Evolutionary conservation across 2,329 filamentous ascomycete genomes (phyloP), one percentile per base, ranked within the genome.

Genomic region (Aspergillus sp.): DNA sequence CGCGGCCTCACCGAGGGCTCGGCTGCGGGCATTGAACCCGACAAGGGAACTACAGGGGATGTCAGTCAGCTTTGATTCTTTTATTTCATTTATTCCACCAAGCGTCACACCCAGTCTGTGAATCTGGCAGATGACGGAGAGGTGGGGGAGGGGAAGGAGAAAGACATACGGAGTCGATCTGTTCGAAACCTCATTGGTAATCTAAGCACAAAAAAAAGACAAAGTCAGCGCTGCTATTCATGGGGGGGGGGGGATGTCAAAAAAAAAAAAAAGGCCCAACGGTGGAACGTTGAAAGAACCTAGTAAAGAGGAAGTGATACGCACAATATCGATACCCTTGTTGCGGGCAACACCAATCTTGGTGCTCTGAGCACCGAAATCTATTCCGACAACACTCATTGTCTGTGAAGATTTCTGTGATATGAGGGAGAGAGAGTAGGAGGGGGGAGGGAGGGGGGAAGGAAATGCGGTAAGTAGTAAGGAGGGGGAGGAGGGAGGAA

Each of bases 151-250:
- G 54, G 12, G 62, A 54, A 67, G 57, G 59, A 64, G 20, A 58
- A 59, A 58, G 56, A 89, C 92, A 85, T 91, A 97, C 91, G 95
- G 95, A 71, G 95, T 99, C 63, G 92, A 88, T 80, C 95, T 90
- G 86, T 99, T 98, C 69, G 95, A 99, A 71, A 98, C 95, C 81
- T 99, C 95, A 85, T 99, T 99, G 82, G 92, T 90, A 77, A 99
- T 96, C 92, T 96, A 73, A 58, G 12, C 31, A 11, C 6, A 6
- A 5, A 14, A 6, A 14, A n/a, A n/a, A n/a, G 46, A 14, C 56
- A 59, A 36, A 52, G 67, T 67, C 54, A 69, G 65, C 58, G 39
- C 26, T 62, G 51, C 58, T 4, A 32, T 52, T 50, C 26, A 50
- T 26, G 39, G 49, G 50, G 57, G 57, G 39, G 49, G 50, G 57